Evolutionary conservation across 768 basidiomycete species (phyloP), one percentile per base, ranked within the genome.

Genomic region (Leccinum subgranulosum): DNA sequence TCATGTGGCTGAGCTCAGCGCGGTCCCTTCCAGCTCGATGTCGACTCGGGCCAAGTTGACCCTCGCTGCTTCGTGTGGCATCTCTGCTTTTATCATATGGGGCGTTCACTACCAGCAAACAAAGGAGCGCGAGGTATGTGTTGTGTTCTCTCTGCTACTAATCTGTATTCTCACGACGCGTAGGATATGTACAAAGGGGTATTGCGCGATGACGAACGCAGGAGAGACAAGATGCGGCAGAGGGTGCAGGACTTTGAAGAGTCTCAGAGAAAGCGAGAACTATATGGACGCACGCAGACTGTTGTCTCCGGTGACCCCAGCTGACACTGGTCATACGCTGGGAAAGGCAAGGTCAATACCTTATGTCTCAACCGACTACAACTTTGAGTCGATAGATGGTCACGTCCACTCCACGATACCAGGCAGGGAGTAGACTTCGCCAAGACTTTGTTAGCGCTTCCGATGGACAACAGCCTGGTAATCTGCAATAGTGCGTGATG

Each of bases 151-250:
- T 28, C 15, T 49, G 2, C 19, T 33, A 12, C 23, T 7, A n/a
- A n/a, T 15, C 8, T 15, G 25, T 23, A 54, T 29, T 43, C 58
- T 71, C 21, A 71, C 19, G 23, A 36, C 56, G 41, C 23, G 28
- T 58, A 98, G 94, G 85, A 76, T 28, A 97, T 97, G 94, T 96
- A 90, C 68, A 79, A 87, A 68, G 94, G 94, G 25, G 95, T 97
- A 3, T 66, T 96, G 48, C 83, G 86, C 52, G 94, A 97, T 68
- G 95, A 98, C 66, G 90, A 86, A 64, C 85, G 93, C 25, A 77
- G 89, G 59, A 77, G 72, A 65, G 82, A 85, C 66, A 94, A 93
- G 74, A 82, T 82, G 81, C 78, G 63, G 49, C 81, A 85, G 70
- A 79, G 86, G 60, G 81, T 87, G 69, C 81, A 79, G 57, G 87